Base-by-base conservation (phyloP, 1,284 basidiomycete genomes). In the Trametes polyzona region DNA sequence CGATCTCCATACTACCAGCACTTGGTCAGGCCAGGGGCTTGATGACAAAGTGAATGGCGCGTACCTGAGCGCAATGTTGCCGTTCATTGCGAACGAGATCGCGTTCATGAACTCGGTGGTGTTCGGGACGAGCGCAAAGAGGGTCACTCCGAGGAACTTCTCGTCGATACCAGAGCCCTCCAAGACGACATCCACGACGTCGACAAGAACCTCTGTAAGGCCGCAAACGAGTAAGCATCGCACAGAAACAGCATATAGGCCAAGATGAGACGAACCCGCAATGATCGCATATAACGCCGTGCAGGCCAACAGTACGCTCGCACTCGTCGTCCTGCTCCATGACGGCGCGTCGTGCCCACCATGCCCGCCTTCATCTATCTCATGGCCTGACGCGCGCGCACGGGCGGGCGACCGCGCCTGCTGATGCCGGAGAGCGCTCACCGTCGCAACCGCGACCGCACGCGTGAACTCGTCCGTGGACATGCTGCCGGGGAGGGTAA, bases 91-190 rank as follows among this genome's bases (percentile, higher is more conserved):
- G 69, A 99, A 99, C n/a, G 95, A 96, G 69, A 99, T 97, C 53
- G 97, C 97, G 71, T 99, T 99, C 96, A 99, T 98, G 73, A 99
- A 99, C 76, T 99, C 97, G 19, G 97, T 99, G 16, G 96, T 98
- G 73, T 99, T 99, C 10, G 97, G 97, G 0, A 99, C 96, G 30
- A 99, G 83, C 2, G 97, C 96, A 68, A 99, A 99, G 9, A 99
- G 81, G 0, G 96, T 98, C 55, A 99, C 83, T 42, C 97, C 97
- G 29, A 99, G 82, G 79, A 99, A 96, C 72, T 99, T 99, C 71
- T 99, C 96, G 61, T 97, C 93, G 35, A 99, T 92, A 0, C 94
- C 93, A 0, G 93, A 95, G n/a, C 89, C 95, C 61, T 94, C 79
- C 21, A 99, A 79, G 2, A 99, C 89, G 26, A 96, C 93, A 68